Evolutionary conservation across 2,329 filamentous ascomycete genomes (phyloP), one percentile per base, ranked within the genome.

Genomic region (Neoascochyta sp.): DNA sequence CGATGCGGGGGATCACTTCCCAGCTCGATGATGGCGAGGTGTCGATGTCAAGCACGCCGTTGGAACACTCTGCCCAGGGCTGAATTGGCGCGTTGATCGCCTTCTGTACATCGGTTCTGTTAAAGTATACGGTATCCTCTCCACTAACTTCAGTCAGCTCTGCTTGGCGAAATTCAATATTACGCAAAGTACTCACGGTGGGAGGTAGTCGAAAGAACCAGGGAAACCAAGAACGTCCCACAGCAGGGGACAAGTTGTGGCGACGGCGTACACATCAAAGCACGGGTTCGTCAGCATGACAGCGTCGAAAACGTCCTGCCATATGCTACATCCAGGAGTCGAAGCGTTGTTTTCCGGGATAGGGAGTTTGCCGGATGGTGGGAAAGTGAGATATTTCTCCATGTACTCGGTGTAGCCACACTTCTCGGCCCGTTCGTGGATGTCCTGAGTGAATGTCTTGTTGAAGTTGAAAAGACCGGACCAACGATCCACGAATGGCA

Each of bases 231-330:
- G 68, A 0, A 83, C 75, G 35, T 87, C 80, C 72, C 77, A 86
- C 2, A 76, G 66, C 3, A 80, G 44, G 0, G 86, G 86, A 54
- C 86, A 92, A 9, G 79, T 83, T 4, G 77, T 79, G 3, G 76
- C 76, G 9, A 90, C 74, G 28, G 83, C 76, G 63, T 90, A 92
- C 8, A 85, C 67, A 56, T 87, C 78, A 63, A 83, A 93, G 67
- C 86, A 92, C 0, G 86, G 86, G 63, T 92, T 92, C 18, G 76
- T 60, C 1, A 66, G 52, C 4, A 68, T 40, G 6, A 73, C 72
- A 16, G 77, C 80, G 0, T 68, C 44, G 46, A 66, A 67, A 16
- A 85, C 73, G 13, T 73, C 65, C 34, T 71, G 58, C 47, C 73
- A 83, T 12, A 86, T 50, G 27, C 69, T 67, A 54, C 84, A 89